Conservation (phyloP, 176 grass and related monocot genomes). For the Carex kokanica region DNA sequence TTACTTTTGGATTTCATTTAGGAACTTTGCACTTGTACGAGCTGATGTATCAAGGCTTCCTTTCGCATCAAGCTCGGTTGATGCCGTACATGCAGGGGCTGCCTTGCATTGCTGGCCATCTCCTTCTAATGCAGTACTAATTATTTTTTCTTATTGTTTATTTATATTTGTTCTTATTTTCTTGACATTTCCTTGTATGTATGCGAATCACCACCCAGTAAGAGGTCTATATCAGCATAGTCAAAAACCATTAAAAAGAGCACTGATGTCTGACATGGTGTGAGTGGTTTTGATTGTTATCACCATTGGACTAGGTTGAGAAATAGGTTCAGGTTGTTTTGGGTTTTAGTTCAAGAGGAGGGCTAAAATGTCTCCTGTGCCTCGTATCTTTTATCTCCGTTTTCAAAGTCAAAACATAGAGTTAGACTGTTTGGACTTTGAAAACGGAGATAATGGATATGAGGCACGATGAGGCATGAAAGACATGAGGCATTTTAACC, state of each 20-base stretch:
- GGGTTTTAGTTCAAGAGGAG: neutral
- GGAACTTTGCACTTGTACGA: slow-evolving; percentile 86
- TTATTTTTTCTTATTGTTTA: slow-evolving; percentile 4
- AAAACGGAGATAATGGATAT: no score
- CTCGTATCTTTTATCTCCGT: no score
- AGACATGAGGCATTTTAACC: no score
- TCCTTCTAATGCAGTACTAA: slow-evolving; percentile 81
- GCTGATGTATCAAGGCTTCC: slow-evolving; percentile 95
- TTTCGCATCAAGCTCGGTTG: slow-evolving; percentile 77
- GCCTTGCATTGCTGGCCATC: slow-evolving; percentile 97
- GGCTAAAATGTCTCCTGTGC: no score
- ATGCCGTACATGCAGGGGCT: slow-evolving; percentile 89
- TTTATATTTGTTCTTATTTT: slow-evolving; percentile 5
- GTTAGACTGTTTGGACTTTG: no score
- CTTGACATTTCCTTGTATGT: neutral
- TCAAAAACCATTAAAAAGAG: neutral
- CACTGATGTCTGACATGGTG: neutral
- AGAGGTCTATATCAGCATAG: neutral
- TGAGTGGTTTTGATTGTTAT: neutral
- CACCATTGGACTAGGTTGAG: neutral
- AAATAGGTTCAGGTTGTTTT: neutral
- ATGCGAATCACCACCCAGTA: neutral
- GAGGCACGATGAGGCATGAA: no score
- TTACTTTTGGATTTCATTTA: slow-evolving; percentile 24
- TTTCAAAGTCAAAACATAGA: no score